These are phyloP conservation scores for Mycena galericulata DNA, from an alignment of 768 basidiomycete genomes.

Conservation along the genomic window DNA sequence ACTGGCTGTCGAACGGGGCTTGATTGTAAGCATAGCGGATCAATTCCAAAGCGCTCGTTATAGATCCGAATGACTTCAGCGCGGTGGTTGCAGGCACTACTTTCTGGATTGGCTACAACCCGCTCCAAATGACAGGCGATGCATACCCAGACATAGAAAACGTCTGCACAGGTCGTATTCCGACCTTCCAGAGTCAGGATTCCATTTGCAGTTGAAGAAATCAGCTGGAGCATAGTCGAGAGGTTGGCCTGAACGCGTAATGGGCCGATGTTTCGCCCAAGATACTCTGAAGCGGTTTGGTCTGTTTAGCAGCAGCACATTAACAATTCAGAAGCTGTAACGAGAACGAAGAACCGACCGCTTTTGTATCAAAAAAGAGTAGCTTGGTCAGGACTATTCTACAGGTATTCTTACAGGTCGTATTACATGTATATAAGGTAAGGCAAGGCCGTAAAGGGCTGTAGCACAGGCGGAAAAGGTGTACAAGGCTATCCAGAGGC, in stretches of 20 bases:
- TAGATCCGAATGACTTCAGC: slow-evolving; percentile 37
- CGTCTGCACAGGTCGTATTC: slow-evolving; percentile 43
- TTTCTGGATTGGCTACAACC: slow-evolving; percentile 29
- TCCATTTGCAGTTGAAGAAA: slow-evolving; percentile 37
- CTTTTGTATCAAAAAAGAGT: no score
- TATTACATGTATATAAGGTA: no score
- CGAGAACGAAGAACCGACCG: no score
- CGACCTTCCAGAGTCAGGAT: slow-evolving; percentile 45
- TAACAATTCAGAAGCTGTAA: no score
- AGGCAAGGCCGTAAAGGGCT: no score
- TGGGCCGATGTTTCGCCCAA: no score
- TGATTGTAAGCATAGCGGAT: slow-evolving; percentile 39
- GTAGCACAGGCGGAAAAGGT: no score
- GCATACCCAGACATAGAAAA: slow-evolving; percentile 46
- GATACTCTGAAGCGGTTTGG: no score
- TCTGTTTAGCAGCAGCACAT: no score
- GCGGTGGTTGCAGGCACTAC: slow-evolving; percentile 17
- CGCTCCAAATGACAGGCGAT: slow-evolving; percentile 43
- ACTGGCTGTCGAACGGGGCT: slow-evolving; percentile 33
- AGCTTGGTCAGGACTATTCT: no score
- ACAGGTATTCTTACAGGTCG: no score
- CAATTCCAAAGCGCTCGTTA: slow-evolving; percentile 42
- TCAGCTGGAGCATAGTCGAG: slow-evolving; percentile 33
- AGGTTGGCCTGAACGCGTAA: slow-evolving; percentile 36
- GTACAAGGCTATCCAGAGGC: no score